phyloP scores from a whole-genome alignment of 345 rosid species.

The Linum trigynum region DNA sequence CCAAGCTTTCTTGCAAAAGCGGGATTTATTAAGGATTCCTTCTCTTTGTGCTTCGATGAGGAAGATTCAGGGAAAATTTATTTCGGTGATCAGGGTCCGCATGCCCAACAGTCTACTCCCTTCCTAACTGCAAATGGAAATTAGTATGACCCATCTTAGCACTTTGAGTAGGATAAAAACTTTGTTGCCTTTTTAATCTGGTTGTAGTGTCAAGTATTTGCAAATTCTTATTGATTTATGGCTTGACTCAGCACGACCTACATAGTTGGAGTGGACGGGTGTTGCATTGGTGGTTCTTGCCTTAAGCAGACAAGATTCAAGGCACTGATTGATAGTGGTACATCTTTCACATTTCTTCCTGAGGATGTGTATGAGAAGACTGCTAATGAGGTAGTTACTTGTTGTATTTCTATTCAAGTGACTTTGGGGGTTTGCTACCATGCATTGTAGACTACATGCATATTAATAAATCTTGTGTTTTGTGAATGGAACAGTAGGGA shows the following conservation, averaged over 20 bases:
- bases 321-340: constrained; percentile 68
- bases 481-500: no score
- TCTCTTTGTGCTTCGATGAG: constrained; percentile 75
- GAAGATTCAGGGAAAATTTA: constrained; percentile 73
- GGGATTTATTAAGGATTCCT: constrained; percentile 64
- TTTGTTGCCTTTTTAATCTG: constrained; percentile 20
- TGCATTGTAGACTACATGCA: no score
- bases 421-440: constrained; percentile 31
- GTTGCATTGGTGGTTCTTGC: constrained; percentile 63
- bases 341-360: constrained; percentile 83
- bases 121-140: constrained; percentile 47
- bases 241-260: constrained; percentile 40
- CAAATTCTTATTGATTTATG: constrained; percentile 8
- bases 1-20: constrained; percentile 72
- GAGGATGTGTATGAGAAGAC: constrained; percentile 37
- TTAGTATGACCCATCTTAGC: constrained; percentile 35
- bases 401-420: background rate
- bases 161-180: constrained; percentile 26
- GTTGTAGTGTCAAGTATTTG: background rate
- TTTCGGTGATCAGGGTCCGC: constrained; percentile 77
- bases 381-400: constrained; percentile 44
- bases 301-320: constrained; percentile 46
- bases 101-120: constrained; percentile 57
- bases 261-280: constrained; percentile 62
- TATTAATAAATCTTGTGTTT: no score